phyloP scores from a whole-genome alignment of 1,284 basidiomycete genomes.

The Cryptococcus sp. region DNA sequence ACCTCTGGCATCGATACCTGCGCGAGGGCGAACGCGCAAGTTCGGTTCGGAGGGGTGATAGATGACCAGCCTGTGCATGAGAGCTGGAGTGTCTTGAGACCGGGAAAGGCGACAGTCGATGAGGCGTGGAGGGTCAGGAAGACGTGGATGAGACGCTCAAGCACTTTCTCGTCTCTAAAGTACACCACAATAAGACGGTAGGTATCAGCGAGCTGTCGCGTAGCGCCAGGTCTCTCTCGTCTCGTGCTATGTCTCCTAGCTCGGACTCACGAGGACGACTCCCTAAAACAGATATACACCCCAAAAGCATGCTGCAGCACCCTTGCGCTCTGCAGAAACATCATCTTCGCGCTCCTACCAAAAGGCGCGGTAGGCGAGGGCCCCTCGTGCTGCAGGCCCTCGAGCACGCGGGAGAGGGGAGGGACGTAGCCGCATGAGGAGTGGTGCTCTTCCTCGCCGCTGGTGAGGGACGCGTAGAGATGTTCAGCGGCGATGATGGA shows the following conservation, averaged over 20 bases:
- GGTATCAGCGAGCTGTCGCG: no score
- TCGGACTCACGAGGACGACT: background rate
- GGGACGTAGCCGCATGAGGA: background rate
- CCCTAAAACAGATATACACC: background rate
- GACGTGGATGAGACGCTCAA: constrained; percentile 1
- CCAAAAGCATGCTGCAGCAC: background rate
- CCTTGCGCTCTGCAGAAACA: background rate
- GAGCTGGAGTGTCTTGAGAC: background rate
- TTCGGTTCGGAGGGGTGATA: constrained; percentile 1
- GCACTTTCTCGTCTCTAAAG: constrained; percentile 9
- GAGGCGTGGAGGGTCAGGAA: background rate
- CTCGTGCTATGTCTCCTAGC: background rate
- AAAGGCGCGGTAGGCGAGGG: background rate
- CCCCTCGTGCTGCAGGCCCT: background rate
- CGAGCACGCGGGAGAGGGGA: background rate
- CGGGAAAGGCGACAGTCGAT: background rate
- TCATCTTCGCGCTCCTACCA: background rate
- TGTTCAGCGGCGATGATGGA: background rate
- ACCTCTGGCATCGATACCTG: background rate
- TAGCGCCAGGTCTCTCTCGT: no score
- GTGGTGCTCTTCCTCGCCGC: background rate
- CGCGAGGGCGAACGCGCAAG: background rate
- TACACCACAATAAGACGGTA: constrained; percentile 2
- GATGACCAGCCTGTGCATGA: background rate
- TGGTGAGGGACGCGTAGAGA: background rate